phyloP scores from a whole-genome alignment of 2,329 filamentous ascomycete genomes.

The Elsinoe australis region DNA sequence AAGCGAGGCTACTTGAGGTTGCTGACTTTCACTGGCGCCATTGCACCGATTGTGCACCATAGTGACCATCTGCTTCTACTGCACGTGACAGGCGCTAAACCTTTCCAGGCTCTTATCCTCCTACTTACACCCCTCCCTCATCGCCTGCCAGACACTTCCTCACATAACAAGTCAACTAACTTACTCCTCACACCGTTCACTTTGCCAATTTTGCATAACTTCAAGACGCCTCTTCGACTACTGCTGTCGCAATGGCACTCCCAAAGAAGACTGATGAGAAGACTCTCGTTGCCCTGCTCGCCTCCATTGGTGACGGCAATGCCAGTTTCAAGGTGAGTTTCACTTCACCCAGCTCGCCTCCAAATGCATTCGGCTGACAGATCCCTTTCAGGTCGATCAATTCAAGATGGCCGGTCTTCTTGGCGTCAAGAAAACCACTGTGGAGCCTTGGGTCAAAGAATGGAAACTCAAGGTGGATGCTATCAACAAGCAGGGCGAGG shows the following conservation, averaged over 20 bases:
- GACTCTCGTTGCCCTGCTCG: not conserved
- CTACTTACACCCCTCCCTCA: not conserved
- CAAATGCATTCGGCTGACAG: not conserved
- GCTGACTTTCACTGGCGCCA: too few relatives aligned
- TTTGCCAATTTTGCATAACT: not conserved
- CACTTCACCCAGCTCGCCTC: not conserved
- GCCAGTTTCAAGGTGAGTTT: not conserved
- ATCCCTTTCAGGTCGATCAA: slow-evolving; percentile 4
- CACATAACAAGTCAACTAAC: too few relatives aligned
- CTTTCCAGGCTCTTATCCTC: not conserved
- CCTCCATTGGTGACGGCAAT: not conserved
- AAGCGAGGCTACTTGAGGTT: too few relatives aligned
- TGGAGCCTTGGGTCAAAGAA: not conserved
- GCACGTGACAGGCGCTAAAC: slow-evolving; percentile 6
- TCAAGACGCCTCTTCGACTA: not conserved
- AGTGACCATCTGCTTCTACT: not conserved
- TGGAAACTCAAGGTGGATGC: not conserved
- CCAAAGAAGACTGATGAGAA: not conserved
- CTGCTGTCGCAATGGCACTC: not conserved
- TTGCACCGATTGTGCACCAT: not conserved
- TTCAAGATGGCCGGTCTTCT: slow-evolving; percentile 2
- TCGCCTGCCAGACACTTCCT: not conserved
- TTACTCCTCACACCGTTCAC: not conserved
- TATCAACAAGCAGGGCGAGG: not conserved
- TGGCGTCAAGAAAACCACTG: slow-evolving; percentile 11